Base-by-base conservation (phyloP, 371 early-diverging fungal species). In the Haplosporangium sp. region DNA sequence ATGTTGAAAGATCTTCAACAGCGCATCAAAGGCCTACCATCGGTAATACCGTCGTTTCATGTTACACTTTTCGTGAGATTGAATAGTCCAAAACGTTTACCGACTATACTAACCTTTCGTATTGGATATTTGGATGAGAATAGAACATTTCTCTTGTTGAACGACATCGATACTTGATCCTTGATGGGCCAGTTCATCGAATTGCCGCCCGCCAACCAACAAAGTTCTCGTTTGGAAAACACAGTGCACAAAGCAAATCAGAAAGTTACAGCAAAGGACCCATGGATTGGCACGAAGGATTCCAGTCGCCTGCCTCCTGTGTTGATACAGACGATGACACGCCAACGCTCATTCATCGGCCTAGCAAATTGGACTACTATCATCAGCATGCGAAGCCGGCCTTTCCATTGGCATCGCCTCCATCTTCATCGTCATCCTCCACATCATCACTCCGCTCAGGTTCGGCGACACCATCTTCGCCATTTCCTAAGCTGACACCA, bases 1-100 rank as follows among this genome's bases (percentile, higher is more conserved):
- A 79, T 79, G 79, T 38, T 79, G 57, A 68, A n/a, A 43, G 79
- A 79, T 47, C 56, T 79, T 6, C 79, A 79, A 37, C 79, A 72
- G 5, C 72, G 79, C 36, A 79, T 79, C 62, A 79, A 79, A 45
- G 79, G 79, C 12, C 51, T 79, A 9, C 73, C 79, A 18, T 61
- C 73, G n/a, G 79, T 79, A 64, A 29, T 29, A 29, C 29, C 29
- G 29, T 4, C 29, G 1, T 29, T 29, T 29, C 29, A 29, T 29
- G 29, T 29, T 29, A 4, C 29, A 29, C 29, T 29, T 29, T 29
- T 29, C 29, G 29, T 29, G 29, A 29, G 29, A 29, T 29, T 29
- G 29, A 29, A 29, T 29, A 29, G 29, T 29, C 29, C 29, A 29
- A 29, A 29, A 29, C 29, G 29, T 4, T 29, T 2, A 29, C 29